A percentile compares a stretch with the other conserved stretches of the same genome.
These are phyloP conservation scores for Micractinium sp. DNA, from an alignment of 139 green algal genomes.

Conservation along the genomic window DNA sequence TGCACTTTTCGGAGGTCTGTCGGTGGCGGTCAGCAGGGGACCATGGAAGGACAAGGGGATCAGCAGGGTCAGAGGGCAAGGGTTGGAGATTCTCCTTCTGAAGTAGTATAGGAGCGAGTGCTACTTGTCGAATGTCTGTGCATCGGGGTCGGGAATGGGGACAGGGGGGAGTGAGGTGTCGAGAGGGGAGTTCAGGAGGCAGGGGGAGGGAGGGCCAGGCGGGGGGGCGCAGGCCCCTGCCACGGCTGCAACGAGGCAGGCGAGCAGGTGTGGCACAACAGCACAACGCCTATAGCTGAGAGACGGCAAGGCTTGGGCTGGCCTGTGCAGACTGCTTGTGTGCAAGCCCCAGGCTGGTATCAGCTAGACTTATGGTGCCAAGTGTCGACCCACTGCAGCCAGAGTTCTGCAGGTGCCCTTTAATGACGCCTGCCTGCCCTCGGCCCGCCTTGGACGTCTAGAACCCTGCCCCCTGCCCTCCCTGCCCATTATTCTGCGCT, in stretches of 20 bases:
- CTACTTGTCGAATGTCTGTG: neutral
- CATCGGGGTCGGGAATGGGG: neutral
- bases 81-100: neutral
- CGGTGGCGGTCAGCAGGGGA: too few species aligned
- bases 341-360: neutral
- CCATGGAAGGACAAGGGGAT: neutral
- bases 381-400: neutral
- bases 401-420: neutral
- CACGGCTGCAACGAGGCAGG: too few species aligned
- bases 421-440: too few species aligned
- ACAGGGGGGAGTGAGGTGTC: neutral
- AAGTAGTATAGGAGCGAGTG: too few species aligned
- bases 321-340: too few species aligned
- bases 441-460: neutral
- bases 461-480: neutral
- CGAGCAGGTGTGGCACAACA: too few species aligned
- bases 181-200: neutral
- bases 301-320: neutral
- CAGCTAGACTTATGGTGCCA: neutral
- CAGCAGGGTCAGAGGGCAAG: neutral
- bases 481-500: neutral
- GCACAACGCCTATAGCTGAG: too few species aligned
- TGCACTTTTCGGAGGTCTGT: conserved; percentile 11
- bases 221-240: too few species aligned
- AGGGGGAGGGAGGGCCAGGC: too few species aligned